phyloP scores from a whole-genome alignment of 371 early-diverging fungal genomes.

The Lichtheimia corymbifera region DNA sequence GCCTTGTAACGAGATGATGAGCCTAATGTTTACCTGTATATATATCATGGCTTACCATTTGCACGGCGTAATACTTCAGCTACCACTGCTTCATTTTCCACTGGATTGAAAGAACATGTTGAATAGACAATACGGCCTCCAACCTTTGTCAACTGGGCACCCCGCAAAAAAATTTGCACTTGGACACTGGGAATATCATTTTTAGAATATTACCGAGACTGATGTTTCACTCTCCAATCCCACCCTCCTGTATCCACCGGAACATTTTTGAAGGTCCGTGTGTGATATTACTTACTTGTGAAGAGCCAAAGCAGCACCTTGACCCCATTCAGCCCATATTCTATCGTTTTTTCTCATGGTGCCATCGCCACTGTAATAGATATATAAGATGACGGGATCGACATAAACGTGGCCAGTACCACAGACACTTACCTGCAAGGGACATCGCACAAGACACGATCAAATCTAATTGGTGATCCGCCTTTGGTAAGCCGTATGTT shows the following conservation, averaged over 20 bases:
- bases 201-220: background rate
- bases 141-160: constrained; percentile 83
- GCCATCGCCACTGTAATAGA: constrained; percentile 88
- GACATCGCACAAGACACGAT: constrained; percentile 97
- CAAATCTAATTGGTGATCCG: constrained; percentile 68
- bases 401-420: background rate
- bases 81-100: constrained; percentile 96
- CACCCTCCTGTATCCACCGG: background rate
- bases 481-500: constrained; percentile 54
- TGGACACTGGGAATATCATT: constrained; percentile 59
- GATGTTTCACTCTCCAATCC: background rate
- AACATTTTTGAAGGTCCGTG: background rate
- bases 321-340: constrained; percentile 90
- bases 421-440: constrained; percentile 71
- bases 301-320: constrained; percentile 75
- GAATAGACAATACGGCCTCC: constrained; percentile 98
- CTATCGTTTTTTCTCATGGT: constrained; percentile 96
- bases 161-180: constrained; percentile 87
- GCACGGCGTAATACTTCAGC: constrained; percentile 75
- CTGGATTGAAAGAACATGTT: constrained; percentile 99
- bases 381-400: background rate
- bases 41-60: constrained; percentile 31
- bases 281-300: constrained; percentile 61
- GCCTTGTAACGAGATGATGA: constrained; percentile 30
- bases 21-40: too few species aligned